Evolutionary conservation across 805 yeast genomes (phyloP), one percentile per base, ranked within the genome.

Genomic region (Candida saitoana): DNA sequence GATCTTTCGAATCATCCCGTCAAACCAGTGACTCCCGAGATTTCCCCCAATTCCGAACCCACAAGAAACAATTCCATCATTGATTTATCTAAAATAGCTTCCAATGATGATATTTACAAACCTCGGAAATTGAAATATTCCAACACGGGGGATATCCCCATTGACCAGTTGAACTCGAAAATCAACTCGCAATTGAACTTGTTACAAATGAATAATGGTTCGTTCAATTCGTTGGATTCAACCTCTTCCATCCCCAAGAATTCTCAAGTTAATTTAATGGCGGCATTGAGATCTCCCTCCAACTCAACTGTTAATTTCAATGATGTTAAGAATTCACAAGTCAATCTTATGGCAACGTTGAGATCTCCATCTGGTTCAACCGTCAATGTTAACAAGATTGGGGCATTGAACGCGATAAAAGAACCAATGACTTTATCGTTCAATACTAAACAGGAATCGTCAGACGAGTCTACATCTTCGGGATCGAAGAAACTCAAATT

Each of bases 1-100:
- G 53, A 54, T 45, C 46, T 69, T 19, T 45, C 52, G 8, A 55
- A 58, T 24, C 66, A 55, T 16, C 75, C 75, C 0, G 29, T 36
- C 14, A 54, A 54, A 32, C 72, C 73, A 4, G 52, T 61, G 6
- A 59, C 67, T 35, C 75, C 75, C 3, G 72, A 66, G 43, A 66
- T 69, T 2, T 66, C 72, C 16, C 75, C 75, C 18, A 59, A 48
- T 20, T 62, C 70, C 5, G 68, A 62, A 41, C 74, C 75, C 5
- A 62, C 73, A 9, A 50, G 71, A 40, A 54, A 59, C 38, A 69
- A 69, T 43, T 65, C 72, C 5, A 66, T 68, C 12, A 62, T 69
- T 18, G 72, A 69, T 46, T 55, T 69, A 38, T 50, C 63, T 19
- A 67, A 67, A 42, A 47, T 69, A 27, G 39, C 51, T 12, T 57